Evolutionary conservation across 1,284 basidiomycete genomes (phyloP), one percentile per base, ranked within the genome.

Genomic region (Ustilago cynodontis): DNA sequence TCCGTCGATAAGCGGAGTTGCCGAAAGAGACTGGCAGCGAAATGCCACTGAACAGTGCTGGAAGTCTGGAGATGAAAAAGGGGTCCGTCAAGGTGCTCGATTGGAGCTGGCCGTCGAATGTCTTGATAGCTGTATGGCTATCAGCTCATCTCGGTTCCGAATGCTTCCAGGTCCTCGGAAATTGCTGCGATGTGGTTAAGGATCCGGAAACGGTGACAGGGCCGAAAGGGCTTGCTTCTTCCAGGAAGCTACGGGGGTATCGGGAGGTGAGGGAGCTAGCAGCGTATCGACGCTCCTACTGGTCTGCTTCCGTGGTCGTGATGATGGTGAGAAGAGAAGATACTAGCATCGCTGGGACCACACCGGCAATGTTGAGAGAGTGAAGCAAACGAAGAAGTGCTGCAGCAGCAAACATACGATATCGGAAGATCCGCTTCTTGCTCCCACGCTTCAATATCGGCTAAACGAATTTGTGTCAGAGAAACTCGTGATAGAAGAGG

Each of bases 381-480:
- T 7, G 29, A 33, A 52, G 50, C 28, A 33, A 52, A 20, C 1
- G 26, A 29, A 29, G 29, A 52, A 31, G 18, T 5, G 16, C 14
- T 28, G 29, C 51, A 31, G n/a, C 29, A n/a, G 4, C 16, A 28
- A 31, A 54, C 31, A 54, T 22, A 18, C 24, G 57, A 18, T 59
- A n/a, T 59, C 28, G 29, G 31, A 37, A 59, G 57, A 50, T 29
- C 43, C 29, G 39, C 55, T 33, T 33, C 14, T 26, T 18, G 35
- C 52, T 54, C 33, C 52, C 50, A 52, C 50, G 50, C 31, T 52
- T 28, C 37, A 43, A 29, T 33, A 37, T 58, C 41, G 39, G 39
- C 24, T 33, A 47, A 58, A 14, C 24, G 47, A 49, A n/a, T 26
- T 22, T 49, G 47, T n/a, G n/a, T n/a, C n/a, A n/a, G 47, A 24